These are phyloP conservation scores for Neonectria faginata DNA, from an alignment of 2,329 filamentous ascomycete genomes.

Conservation along the genomic window DNA sequence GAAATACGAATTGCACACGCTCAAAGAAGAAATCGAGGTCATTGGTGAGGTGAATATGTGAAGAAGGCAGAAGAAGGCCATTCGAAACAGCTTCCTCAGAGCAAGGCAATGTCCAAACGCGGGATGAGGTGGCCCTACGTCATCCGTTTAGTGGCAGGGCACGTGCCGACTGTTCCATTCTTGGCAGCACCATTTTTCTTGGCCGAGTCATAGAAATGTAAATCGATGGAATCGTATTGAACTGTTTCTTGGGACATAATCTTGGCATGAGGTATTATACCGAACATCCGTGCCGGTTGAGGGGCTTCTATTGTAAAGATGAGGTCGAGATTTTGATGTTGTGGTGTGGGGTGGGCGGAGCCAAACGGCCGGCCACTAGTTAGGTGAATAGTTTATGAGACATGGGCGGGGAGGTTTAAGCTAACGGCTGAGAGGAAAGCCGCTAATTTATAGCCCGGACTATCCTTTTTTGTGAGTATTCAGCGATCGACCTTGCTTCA, in stretches of 20 bases:
- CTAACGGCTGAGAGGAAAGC: background rate
- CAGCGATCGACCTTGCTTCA: no score
- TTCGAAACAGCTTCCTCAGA: slow-evolving; percentile 8
- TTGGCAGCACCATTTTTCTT: slow-evolving; percentile 37
- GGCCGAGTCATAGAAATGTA: slow-evolving; percentile 19
- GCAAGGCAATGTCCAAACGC: slow-evolving; percentile 20
- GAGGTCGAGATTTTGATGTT: background rate
- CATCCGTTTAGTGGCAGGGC: slow-evolving; percentile 34
- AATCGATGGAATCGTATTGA: background rate
- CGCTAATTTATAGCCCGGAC: background rate
- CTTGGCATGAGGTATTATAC: background rate
- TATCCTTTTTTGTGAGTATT: background rate
- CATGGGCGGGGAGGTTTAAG: background rate
- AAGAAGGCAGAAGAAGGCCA: background rate
- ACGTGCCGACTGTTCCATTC: slow-evolving; percentile 42
- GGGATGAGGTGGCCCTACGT: slow-evolving; percentile 43
- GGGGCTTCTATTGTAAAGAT: background rate
- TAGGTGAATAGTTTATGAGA: background rate
- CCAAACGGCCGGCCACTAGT: background rate
- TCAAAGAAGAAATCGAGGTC: background rate
- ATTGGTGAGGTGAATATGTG: slow-evolving; percentile 2
- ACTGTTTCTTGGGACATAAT: background rate
- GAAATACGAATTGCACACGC: background rate
- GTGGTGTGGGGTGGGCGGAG: background rate
- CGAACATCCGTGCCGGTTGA: background rate